Evolutionary conservation across 2,329 filamentous ascomycete species (phyloP), one percentile per base, ranked within the genome.

Genomic region (Arthroderma uncinatum): DNA sequence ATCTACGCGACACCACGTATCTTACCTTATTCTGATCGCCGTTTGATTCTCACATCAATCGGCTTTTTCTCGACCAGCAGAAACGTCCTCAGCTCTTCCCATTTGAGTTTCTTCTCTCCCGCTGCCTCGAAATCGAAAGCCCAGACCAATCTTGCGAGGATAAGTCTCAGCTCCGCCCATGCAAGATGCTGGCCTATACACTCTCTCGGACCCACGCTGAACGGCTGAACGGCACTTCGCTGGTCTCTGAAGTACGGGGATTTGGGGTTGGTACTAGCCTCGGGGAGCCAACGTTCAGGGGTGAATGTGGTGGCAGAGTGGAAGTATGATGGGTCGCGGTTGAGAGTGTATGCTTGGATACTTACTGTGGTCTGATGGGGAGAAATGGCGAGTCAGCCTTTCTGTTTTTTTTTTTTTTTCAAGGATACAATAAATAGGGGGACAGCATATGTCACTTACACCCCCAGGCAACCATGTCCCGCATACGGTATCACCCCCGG

Each of bases 141-240:
- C 64, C 71, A 80, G 0, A 81, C 60, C 4, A 80, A 61, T 1
- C 71, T 72, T 0, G 75, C 72, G 5, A 81, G 63, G 37, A 79
- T 74, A 4, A 78, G 64, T 3, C 78, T 70, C 71, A 80, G 76
- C 62, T 81, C 77, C 19, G 74, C 68, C 53, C 77, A 78, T 2
- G 77, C 77, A 37, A 81, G 67, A 57, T 75, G 78, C 47, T 40
- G 37, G 1, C 78, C 78, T 23, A 80, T 69, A 58, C 78, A 80
- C 48, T 78, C 77, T 1, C 78, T 67, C 4, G 78, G 73, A 0
- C 78, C 77, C 2, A 76, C 54, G 1, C 72, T 72, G 58, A 81
- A 79, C 0, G 78, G 74, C 64, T 79, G 74, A 53, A 76, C 68
- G 1, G 70, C 72, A 0, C 73, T 72, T 44, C 68, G 67, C 34